These are phyloP conservation scores for Phaffia tasmanica DNA, from an alignment of 768 basidiomycete genomes.

Conservation along the genomic window DNA sequence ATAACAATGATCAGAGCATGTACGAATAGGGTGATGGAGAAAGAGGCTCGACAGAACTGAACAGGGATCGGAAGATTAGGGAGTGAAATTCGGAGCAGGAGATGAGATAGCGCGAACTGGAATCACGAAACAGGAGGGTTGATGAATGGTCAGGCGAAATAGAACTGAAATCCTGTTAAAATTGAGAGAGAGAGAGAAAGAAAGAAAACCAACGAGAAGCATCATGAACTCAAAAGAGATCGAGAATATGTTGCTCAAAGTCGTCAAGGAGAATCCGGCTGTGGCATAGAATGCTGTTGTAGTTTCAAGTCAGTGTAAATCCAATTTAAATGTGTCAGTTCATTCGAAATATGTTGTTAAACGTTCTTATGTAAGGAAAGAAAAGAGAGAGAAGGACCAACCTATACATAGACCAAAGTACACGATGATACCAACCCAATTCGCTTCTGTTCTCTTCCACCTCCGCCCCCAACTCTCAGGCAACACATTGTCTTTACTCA, in stretches of 20 bases:
- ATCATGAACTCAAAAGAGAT: conserved; percentile 23
- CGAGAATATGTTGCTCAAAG: conserved; percentile 43
- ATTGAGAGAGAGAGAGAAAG: neutral
- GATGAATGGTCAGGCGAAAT: conserved; percentile 42
- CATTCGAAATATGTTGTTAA: too few relatives aligned
- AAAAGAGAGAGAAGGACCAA: neutral
- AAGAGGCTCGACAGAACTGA: conserved; percentile 36
- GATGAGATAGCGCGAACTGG: conserved; percentile 51
- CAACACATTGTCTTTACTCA: conserved; percentile 47
- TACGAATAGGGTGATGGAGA: conserved; percentile 43
- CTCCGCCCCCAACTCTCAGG: conserved; percentile 47
- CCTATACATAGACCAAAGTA: conserved; percentile 18
- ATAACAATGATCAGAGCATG: conserved; percentile 42
- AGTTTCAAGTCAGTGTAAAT: too few relatives aligned
- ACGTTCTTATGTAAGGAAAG: neutral
- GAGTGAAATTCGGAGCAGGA: conserved; percentile 56
- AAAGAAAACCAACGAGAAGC: conserved; percentile 1
- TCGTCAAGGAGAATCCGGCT: conserved; percentile 45
- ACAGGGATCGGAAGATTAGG: conserved; percentile 46
- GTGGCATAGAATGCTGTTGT: conserved; percentile 48
- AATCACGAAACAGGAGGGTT: conserved; percentile 44
- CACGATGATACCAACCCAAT: conserved; percentile 42
- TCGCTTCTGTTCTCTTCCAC: conserved; percentile 47
- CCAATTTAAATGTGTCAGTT: neutral
- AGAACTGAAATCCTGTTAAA: conserved; percentile 44